These are phyloP conservation scores for Trifolium repens DNA, from an alignment of 306 rosid species.

Conservation along the genomic window DNA sequence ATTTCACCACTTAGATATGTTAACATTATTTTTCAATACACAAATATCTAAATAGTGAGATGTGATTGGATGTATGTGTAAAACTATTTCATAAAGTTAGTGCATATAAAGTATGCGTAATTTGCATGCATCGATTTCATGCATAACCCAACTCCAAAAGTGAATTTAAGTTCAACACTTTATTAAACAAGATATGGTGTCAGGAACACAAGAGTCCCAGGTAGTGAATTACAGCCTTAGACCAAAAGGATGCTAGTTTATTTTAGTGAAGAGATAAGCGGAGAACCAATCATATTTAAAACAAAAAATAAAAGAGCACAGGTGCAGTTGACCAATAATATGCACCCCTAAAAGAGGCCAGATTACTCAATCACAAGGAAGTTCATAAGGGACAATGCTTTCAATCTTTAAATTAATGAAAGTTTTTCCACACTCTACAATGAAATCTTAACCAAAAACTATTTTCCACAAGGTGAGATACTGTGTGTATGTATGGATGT, in stretches of 20 bases:
- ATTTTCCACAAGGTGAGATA: slow-evolving; percentile 33
- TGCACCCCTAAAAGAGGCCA: slow-evolving; percentile 18
- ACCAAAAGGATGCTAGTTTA: background rate
- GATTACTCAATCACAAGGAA: slow-evolving; percentile 21
- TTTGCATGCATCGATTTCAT: slow-evolving; percentile 30
- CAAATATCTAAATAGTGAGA: background rate
- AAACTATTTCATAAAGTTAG: background rate
- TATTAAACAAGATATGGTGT: background rate
- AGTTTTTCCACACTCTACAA: slow-evolving; percentile 27
- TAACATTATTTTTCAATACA: background rate
- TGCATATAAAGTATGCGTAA: background rate
- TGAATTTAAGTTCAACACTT: slow-evolving; percentile 14
- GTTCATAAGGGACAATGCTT: slow-evolving; percentile 12
- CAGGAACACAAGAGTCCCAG: background rate
- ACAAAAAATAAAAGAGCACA: background rate
- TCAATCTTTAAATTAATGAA: slow-evolving; percentile 18
- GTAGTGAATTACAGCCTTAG: background rate
- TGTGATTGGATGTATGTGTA: background rate
- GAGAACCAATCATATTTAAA: slow-evolving; percentile 2
- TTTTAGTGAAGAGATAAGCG: background rate
- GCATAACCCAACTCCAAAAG: slow-evolving; percentile 38
- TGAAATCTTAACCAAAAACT: slow-evolving; percentile 18
- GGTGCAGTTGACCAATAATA: slow-evolving; percentile 24
- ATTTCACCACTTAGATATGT: background rate
- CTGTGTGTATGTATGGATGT: background rate